Base-by-base conservation (phyloP, 1,284 basidiomycete species). In the Rhodofomes roseus region DNA sequence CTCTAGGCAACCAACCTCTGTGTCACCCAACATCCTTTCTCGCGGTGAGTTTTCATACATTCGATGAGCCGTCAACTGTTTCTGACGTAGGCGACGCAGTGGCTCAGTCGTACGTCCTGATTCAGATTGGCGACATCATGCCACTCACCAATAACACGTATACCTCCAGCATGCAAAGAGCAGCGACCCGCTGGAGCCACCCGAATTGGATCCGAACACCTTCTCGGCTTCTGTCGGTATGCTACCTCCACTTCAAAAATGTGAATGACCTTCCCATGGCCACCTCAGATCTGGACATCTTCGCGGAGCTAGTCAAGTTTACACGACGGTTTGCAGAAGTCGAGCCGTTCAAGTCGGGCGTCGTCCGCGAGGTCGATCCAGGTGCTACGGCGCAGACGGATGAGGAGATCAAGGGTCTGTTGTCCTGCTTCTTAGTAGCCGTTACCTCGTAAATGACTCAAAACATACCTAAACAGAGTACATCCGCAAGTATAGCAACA, bases 31-130 rank as follows among this genome's bases (percentile, higher is more conserved):
- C 61, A 60, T 43, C 61, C 61, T 23, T 59, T 62, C 58, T 62
- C 61, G 16, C 55, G 60, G 60, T 61, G 37, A 23, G 60, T 14
- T 27, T 59, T 16, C n/a, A 56, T n/a, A 11, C 27, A 22, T 58
- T 54, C 2, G 54, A 50, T 36, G 58, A 62, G 20, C 54, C 58
- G n/a, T n/a, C 16, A 14, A 27, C 39, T 5, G n/a, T 16, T 40
- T 34, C 20, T 22, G 22, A 75, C 51, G 55, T 77, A 79, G 64
- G 64, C 68, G 22, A 50, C 14, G 20, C 25, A 50, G 46, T 14
- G 46, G 46, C 22, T 16, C 25, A n/a, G 29, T 50, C 23, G 46
- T 50, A 29, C 9, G 46, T 50, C 8, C n/a, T 16, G 8, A 4
- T 23, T 29, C 25, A 50, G 20, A 18, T 27, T 31, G 18, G 7